Base-by-base conservation (phyloP, 306 rosid genomes). In the Sindora glabra region DNA sequence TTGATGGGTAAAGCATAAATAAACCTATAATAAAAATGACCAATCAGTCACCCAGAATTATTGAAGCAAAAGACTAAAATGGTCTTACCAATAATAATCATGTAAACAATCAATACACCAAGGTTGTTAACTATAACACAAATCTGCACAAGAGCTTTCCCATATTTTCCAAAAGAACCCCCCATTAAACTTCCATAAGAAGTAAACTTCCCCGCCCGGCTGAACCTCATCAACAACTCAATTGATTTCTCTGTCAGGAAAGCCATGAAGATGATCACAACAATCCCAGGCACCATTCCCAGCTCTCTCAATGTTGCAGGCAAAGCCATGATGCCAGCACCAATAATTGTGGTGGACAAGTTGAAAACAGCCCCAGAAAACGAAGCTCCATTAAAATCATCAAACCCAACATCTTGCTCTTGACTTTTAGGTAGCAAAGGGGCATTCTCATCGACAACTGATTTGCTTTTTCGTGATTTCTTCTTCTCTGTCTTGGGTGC, bases 281-380 rank as follows among this genome's bases (percentile, higher is more conserved):
- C 63, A 69, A 89, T 78, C 67, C 97, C 97, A 57, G 90, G 95
- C 24, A 71, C 64, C 78, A 89, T 84, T 42, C 97, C 97, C 73
- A 89, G 50, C 48, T 68, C 84, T 68, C 74, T 89, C 75, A 89
- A 68, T 32, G 89, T 79, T 9, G 97, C 97, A 11, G 97, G 97
- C 74, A 89, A 76, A 26, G 86, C 89, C 97, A 89, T 89, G 71
- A 89, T 86, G 47, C 97, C 97, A 21, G 97, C 95, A 53, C 97
- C 97, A 59, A 89, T 81, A 49, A 83, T 69, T 41, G 97, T 83
- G 56, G 97, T 89, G 5, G 97, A 81, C 17, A 89, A 86, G 60
- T 89, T 89, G 65, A 89, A 83, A 29, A 86, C 95, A 14, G 86
- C 97, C n/a, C 97, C 95, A 27, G 87, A 64, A 69, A 86, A 89